Evolutionary conservation across 306 rosid genomes (phyloP).

Genomic region (Ceratonia siliqua): DNA sequence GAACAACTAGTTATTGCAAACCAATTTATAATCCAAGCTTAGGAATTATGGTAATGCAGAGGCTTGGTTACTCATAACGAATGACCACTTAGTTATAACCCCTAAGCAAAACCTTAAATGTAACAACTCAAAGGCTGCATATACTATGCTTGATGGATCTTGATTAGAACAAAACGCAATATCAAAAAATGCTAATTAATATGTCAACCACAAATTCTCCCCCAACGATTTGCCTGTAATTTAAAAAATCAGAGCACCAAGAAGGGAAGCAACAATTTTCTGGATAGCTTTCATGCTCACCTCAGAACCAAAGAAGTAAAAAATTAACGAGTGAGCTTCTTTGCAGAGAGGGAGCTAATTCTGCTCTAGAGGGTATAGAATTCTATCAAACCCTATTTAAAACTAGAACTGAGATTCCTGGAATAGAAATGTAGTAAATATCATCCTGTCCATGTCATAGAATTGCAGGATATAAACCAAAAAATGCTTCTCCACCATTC

Average conservation of each 20-base stretch:
- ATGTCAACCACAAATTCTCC: not conserved
- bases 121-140: conserved; percentile 15
- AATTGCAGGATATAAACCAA: not conserved
- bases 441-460: too few relatives aligned
- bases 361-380: too few relatives aligned
- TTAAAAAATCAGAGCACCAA: not conserved
- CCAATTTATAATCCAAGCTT: conserved; percentile 1
- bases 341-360: not conserved
- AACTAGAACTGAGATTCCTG: too few relatives aligned
- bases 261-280: not conserved
- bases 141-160: not conserved
- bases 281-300: not conserved
- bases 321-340: not conserved
- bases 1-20: not conserved
- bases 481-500: not conserved
- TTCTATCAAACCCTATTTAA: too few relatives aligned
- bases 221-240: not conserved
- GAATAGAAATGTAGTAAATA: too few relatives aligned
- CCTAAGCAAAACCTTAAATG: not conserved
- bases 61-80: not conserved
- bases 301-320: not conserved
- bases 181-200: not conserved
- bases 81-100: not conserved
- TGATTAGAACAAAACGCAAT: not conserved
- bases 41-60: not conserved